Evolutionary conservation across 768 basidiomycete species (phyloP), one percentile per base, ranked within the genome.

Genomic region (Xerocomus spinulosus): DNA sequence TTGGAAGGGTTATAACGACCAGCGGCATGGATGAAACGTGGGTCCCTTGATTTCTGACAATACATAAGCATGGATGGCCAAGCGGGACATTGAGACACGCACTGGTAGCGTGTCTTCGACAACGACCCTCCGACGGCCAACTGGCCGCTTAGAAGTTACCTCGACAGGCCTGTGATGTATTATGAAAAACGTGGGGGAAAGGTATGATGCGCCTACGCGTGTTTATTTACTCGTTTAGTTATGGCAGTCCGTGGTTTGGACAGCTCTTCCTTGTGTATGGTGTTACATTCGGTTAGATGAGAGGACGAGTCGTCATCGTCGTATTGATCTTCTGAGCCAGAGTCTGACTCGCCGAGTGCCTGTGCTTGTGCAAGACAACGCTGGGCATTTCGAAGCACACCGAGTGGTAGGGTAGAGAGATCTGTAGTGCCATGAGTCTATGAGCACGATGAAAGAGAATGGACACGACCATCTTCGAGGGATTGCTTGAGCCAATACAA

Each of bases 91-190:
- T 33, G 46, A 50, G 34, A 35, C 42, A 42, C 85, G 48, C 59
- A 89, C 92, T 35, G 75, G 60, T 51, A 81, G 78, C 32, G 78
- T 73, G 13, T 80, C 74, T 54, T 92, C 85, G 4, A 92, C 77
- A 0, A 87, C 83, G 9, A 72, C 73, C 48, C 91, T 71, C 44
- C 75, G 75, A 18, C 93, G 80, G 6, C 84, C 80, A 14, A 94
- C 88, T 2, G 89, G 90, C 56, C 77, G 79, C 66, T 93, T 96
- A 0, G 92, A 91, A 14, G 87, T 85, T 44, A 89, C 73, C 56
- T 92, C 91, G 26, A 71, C 75, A 1, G 93, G 93, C 2, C 93
- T 94, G 42, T 24, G 33, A 21, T 49, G 18, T 50, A 54, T 42
- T 23, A 33, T 20, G 37, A 48, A 18, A 26, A 10, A 33, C 7